Conservation (phyloP, 202 grass and related monocot genomes). For the Panicum virgatum region DNA sequence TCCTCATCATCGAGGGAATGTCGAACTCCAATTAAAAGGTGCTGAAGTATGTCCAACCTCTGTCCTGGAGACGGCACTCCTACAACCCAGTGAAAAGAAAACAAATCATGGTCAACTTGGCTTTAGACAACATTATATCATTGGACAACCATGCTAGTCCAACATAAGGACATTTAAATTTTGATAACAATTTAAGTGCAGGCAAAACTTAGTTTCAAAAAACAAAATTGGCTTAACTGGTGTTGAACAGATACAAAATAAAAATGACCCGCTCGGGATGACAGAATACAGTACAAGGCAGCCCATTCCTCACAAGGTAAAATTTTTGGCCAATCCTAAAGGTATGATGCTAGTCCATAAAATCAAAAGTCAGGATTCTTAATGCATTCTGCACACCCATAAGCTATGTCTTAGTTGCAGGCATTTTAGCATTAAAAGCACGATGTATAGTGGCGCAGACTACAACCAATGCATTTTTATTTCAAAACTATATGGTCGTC, state of each 20-base stretch:
- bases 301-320: not conserved
- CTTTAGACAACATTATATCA: conserved; percentile 19
- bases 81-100: conserved; percentile 45
- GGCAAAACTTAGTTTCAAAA: not conserved
- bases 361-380: not conserved
- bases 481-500: conserved; percentile 15
- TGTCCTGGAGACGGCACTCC: conserved; percentile 86
- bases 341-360: not conserved
- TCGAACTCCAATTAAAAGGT: conserved; percentile 57
- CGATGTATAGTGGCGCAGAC: conserved; percentile 3
- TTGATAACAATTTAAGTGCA: conserved; percentile 17
- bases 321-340: conserved; percentile 4
- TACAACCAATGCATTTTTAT: not conserved
- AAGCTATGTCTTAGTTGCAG: not conserved
- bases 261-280: not conserved
- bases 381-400: conserved; percentile 14
- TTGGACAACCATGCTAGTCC: conserved; percentile 21
- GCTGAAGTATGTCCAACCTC: conserved; percentile 77
- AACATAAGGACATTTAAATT: conserved; percentile 8
- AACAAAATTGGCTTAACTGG: not conserved
- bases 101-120: conserved; percentile 8
- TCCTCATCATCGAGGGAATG: conserved; percentile 65
- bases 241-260: not conserved
- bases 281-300: conserved; percentile 5
- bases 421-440: not conserved